Conservation (phyloP, 1,139 yeast genomes). For the Blastobotrys arbuscula region DNA sequence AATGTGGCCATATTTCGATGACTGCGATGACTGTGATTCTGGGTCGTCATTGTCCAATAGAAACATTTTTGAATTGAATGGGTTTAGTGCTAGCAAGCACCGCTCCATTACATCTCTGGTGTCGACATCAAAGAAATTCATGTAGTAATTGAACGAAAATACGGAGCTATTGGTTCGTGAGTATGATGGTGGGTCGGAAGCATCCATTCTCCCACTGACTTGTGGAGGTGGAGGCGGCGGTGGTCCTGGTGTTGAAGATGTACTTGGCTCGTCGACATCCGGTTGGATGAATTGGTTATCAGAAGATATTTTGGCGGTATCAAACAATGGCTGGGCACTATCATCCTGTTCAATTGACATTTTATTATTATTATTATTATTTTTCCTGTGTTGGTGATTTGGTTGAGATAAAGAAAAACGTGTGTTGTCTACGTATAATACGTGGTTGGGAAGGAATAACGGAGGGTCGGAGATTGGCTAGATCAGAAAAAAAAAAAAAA, state of each 20-base stretch:
- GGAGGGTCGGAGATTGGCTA: background rate
- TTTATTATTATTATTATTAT: too few species aligned
- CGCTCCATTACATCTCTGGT: conserved; percentile 48
- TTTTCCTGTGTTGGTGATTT: background rate
- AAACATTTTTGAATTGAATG: conserved; percentile 30
- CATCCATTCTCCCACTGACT: conserved; percentile 15
- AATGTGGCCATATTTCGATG: conserved; percentile 21
- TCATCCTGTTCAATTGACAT: conserved; percentile 17
- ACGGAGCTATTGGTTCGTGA: conserved; percentile 34
- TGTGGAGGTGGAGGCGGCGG: background rate
- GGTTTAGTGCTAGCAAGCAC: conserved; percentile 35
- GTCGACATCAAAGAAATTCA: conserved; percentile 58
- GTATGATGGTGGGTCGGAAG: conserved; percentile 6
- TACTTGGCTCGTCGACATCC: conserved; percentile 23
- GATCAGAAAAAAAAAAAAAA: background rate
- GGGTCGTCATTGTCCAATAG: conserved; percentile 27
- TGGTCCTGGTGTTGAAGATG: conserved; percentile 1
- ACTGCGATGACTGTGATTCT: background rate
- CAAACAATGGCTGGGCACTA: conserved; percentile 5
- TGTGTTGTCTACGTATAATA: background rate
- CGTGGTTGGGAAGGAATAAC: background rate
- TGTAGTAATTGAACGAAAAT: conserved; percentile 52
- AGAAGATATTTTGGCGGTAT: background rate
- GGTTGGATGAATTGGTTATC: conserved; percentile 28
- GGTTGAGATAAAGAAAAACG: background rate